Base-by-base conservation (phyloP, 805 yeast species). In the Starmera amethionina region DNA sequence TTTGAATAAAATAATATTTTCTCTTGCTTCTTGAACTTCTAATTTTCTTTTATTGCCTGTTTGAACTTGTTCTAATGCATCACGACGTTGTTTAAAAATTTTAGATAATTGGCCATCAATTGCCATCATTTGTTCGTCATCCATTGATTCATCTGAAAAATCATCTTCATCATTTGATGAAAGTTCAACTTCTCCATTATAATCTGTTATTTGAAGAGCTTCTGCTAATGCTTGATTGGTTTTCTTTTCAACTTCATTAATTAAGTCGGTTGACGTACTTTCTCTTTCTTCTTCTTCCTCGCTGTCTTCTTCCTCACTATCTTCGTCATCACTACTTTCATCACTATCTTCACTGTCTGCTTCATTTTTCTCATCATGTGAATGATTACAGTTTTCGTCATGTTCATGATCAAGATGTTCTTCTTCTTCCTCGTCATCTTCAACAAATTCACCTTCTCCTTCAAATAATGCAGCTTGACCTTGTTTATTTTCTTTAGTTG, bases 111-210 rank as follows among this genome's bases (percentile, higher is more conserved):
- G 93, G 18, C 72, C 83, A 56, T 90, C 97, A 51, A 90, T 73
- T 16, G 89, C 94, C 80, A 88, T 78, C 97, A 90, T 90, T 57
- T 88, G 88, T 51, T 89, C 96, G 59, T 89, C 97, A 44, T 89
- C 95, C 94, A 88, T 85, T 0, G 90, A 79, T 48, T 84, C 95
- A 39, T 79, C 84, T 22, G 75, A 79, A 7, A 74, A 72, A 27
- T 73, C 79, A 27, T 68, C 75, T 5, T 70, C 78, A 15, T 66
- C 75, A 32, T 72, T 78, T 8, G 61, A 61, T 12, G 62, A 67
- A 11, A 64, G 56, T 48, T 47, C 59, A 52, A 61, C 64, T 30
- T 65, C 64, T 9, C 65, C 66, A 19, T 62, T 64, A 33, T 63
- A 56, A 28, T 77, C 52, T 10, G 85, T 79, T 33, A 82, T 66